A percentile compares a stretch with the other conserved stretches of the same genome.
Conservation (phyloP, 805 yeast species). For the Yarrowia sp. region DNA sequence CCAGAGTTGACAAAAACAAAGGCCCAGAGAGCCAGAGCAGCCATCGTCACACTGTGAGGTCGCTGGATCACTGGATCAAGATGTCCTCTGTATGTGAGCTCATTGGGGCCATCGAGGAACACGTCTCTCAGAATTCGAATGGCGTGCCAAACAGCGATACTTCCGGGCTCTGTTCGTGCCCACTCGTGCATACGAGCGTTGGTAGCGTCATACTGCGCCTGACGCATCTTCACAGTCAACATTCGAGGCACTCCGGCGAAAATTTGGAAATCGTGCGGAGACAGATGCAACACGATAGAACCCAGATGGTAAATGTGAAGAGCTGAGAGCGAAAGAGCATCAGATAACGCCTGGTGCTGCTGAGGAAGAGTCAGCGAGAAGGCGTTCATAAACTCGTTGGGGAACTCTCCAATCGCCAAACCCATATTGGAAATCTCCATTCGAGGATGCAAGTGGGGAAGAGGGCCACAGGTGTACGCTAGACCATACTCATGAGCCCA, state of each 20-base stretch:
- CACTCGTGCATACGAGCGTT: slow-evolving; percentile 60
- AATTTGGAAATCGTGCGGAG: slow-evolving; percentile 79
- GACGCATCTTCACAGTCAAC: slow-evolving; percentile 69
- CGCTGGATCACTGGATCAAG: slow-evolving; percentile 30
- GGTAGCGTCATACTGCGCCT: slow-evolving; percentile 58
- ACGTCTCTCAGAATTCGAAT: slow-evolving; percentile 67
- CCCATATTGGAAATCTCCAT: slow-evolving; percentile 18
- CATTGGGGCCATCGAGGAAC: slow-evolving; percentile 51
- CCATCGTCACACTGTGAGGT: slow-evolving; percentile 25
- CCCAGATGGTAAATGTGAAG: slow-evolving; percentile 75
- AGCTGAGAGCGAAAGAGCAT: slow-evolving; percentile 56
- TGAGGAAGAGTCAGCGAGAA: not conserved
- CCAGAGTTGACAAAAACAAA: slow-evolving; percentile 30
- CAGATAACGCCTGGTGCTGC: slow-evolving; percentile 3
- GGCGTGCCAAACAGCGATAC: slow-evolving; percentile 59
- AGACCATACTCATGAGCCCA: slow-evolving; percentile 56
- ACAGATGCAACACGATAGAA: slow-evolving; percentile 72
- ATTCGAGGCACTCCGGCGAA: slow-evolving; percentile 84
- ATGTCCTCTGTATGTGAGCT: slow-evolving; percentile 16
- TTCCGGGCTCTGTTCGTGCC: slow-evolving; percentile 61
- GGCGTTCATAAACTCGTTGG: slow-evolving; percentile 1
- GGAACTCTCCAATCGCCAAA: slow-evolving; percentile 14
- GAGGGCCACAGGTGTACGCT: not conserved
- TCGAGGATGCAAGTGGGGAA: slow-evolving; percentile 27
- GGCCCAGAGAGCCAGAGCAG: slow-evolving; percentile 29